Evolutionary conservation across 2,329 filamentous ascomycete genomes (phyloP), one percentile per base, ranked within the genome.

Genomic region (Leptosphaerulina australis): DNA sequence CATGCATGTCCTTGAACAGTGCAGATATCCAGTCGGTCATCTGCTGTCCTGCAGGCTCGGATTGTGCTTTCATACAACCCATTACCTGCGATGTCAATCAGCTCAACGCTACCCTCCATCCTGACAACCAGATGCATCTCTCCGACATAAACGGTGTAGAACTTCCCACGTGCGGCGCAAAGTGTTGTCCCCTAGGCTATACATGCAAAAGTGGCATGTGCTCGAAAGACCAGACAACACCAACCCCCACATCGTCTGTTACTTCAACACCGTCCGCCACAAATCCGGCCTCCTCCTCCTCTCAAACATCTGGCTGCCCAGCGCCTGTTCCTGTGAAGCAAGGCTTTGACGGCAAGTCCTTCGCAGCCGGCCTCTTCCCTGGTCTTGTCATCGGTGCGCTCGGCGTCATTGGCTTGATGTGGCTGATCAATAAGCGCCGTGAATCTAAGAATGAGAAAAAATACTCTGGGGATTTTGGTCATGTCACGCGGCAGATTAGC

Each of bases 101-200:
- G 34, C 85, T 91, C 65, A 82, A 91, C 60, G 78, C 83, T 2
- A 77, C 73, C 7, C 59, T 74, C 14, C 74, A 84, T 55, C 84
- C 85, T 9, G 72, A 77, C 20, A 84, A 84, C 24, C 77, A 81
- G 21, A 76, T 91, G 62, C 88, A 90, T 72, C 88, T 88, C 0
- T 83, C 82, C 8, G 79, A 83, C 7, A 81, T 88, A 22, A 76
- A 77, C 14, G 77, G 60, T 15, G 47, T 80, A 8, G 73, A 76
- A 9, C 75, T 91, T 11, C 71, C 75, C 2, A 77, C 72, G 15
- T 91, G 88, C 60, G 85, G 81, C 11, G 67, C 62, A 14, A 70
- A 60, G 44, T 92, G 88, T 72, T 92, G 88, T 66, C 88, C 88
- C 0, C 86, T 86, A 69, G 88, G 88, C 2, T 91, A 87, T 72